These are phyloP conservation scores for Cryptosporidium xiaoi DNA, from an alignment of 169 alveolate genomes.

Conservation along the genomic window DNA sequence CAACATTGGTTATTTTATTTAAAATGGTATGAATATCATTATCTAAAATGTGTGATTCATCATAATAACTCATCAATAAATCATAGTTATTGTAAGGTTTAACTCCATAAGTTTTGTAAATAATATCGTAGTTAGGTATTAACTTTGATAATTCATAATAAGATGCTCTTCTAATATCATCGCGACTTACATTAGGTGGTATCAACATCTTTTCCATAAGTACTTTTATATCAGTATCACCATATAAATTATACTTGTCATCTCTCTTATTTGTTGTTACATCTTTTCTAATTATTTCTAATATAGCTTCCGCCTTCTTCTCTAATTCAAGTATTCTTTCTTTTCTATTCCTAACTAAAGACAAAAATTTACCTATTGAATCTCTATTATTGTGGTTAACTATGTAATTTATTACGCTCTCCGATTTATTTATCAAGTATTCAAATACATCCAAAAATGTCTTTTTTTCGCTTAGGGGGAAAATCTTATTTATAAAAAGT, in stretches of 20 bases:
- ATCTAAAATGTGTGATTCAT: neutral
- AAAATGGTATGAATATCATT: neutral
- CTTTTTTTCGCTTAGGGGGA: neutral
- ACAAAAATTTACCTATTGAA: neutral
- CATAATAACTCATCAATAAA: neutral
- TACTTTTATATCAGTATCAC: neutral
- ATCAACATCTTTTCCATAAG: conserved; percentile 1
- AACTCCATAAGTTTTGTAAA: neutral
- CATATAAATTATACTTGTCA: neutral
- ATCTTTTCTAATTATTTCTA: neutral
- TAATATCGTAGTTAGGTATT: conserved; percentile 17
- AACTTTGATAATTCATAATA: neutral
- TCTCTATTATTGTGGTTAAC: neutral
- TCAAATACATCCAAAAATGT: conserved; percentile 41
- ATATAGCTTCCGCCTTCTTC: neutral
- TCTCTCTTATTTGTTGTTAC: neutral
- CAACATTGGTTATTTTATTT: neutral
- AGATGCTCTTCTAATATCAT: neutral
- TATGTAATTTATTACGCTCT: neutral
- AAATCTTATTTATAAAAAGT: no score
- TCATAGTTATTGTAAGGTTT: conserved; percentile 27
- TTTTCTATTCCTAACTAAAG: no score
- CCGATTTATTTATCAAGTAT: neutral
- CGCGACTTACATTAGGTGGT: conserved; percentile 27
- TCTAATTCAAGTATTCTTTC: neutral